Evolutionary conservation across 257 asterid species (phyloP).

Genomic region (Agastache rugosa): DNA sequence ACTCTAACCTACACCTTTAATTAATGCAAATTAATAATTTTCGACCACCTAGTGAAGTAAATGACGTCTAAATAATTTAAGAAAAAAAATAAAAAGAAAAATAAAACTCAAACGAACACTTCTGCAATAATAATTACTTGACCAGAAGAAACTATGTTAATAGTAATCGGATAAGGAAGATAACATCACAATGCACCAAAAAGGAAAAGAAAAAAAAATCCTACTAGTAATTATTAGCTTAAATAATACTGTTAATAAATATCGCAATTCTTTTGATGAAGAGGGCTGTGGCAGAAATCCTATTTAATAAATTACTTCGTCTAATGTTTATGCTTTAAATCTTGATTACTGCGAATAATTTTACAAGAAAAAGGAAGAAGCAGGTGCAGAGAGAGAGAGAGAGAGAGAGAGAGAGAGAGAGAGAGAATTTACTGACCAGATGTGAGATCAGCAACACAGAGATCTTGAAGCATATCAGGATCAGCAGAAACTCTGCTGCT

Average conservation of each 20-base stretch:
- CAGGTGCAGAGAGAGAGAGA: background rate
- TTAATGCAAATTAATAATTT: slow-evolving; percentile 19
- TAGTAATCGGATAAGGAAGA: background rate
- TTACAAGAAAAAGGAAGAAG: background rate
- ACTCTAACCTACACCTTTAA: background rate
- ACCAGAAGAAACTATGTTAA: background rate
- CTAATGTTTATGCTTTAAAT: background rate
- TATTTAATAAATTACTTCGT: background rate
- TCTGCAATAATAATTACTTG: background rate
- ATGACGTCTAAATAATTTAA: background rate
- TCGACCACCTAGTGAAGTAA: background rate
- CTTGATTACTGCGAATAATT: background rate
- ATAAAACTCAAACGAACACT: background rate
- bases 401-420: background rate
- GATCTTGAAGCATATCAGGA: slow-evolving; percentile 60
- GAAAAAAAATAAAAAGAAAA: background rate
- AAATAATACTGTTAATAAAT: background rate
- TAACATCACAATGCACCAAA: background rate
- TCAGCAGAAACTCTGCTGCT: slow-evolving; percentile 44
- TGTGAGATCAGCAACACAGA: slow-evolving; percentile 58
- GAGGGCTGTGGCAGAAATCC: background rate
- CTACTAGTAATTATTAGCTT: background rate
- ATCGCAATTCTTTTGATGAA: background rate
- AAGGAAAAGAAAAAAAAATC: background rate
- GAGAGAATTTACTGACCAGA: slow-evolving; percentile 37